Evolutionary conservation across 2,329 filamentous ascomycete genomes (phyloP), one percentile per base, ranked within the genome.

Genomic region (Penicillium sp.): DNA sequence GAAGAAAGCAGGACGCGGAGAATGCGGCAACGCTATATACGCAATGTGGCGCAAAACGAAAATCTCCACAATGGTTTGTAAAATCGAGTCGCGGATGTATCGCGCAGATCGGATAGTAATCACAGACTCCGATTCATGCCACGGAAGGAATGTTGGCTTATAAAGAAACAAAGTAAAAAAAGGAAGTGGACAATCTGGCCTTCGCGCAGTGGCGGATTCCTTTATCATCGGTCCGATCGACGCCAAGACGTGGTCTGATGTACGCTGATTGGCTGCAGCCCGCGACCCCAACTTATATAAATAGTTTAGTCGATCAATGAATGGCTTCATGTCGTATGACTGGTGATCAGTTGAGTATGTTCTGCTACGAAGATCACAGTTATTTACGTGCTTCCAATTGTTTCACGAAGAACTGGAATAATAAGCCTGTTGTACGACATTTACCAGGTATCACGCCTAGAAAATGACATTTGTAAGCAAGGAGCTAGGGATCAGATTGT

Each of bases 171-270:
- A 42, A 31, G 19, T 24, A 21, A 2, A 37, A 45, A 31, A 44
- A 31, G 10, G 27, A 58, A 52, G 52, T 55, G 56, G 56, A 47
- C 56, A 59, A 45, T 53, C 56, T 59, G 56, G 56, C 56, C 48
- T 46, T 52, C 49, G 43, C 45, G 27, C 26, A 49, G 48, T 50
- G 48, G 48, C 48, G 48, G 48, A 39, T 39, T 39, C 8, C 47
- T 37, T 47, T 47, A 47, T 50, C 29, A 29, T 42, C 48, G 33
- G 35, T 27, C 33, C 48, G 48, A 50, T 50, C 33, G 35, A 39
- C 37, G 45, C 52, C 52, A 49, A 54, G 52, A 45, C 19, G 52
- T 49, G 45, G 46, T 37, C 45, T 52, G 54, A 52, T 52, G 48
- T 19, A 22, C 26, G 22, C 39, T 52, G 49, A 43, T 44, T 52